Evolutionary conservation across 495 filamentous ascomycete species (phyloP).

Genomic region (Tuber umbilicatum): DNA sequence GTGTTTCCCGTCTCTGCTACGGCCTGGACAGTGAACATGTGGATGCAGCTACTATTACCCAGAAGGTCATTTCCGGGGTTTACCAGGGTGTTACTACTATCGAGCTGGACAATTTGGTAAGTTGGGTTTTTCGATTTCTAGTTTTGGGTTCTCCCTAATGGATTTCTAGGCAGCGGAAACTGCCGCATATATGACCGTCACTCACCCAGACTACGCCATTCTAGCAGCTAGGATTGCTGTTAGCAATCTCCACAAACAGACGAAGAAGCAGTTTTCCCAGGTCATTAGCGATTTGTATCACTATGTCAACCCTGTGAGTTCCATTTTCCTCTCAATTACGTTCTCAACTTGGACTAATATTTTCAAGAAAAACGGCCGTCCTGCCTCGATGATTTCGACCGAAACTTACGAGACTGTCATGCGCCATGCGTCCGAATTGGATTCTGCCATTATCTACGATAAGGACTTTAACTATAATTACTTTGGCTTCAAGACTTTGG

Average conservation of each 20-base stretch:
- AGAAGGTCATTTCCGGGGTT: conserved; percentile 98
- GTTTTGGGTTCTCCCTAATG: conserved; percentile 8
- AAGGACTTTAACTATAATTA: conserved; percentile 99
- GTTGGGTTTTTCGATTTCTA: conserved; percentile 35
- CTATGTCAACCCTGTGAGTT: conserved; percentile 72
- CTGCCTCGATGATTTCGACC: conserved; percentile 87
- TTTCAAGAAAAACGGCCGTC: conserved; percentile 61
- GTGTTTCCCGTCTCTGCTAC: conserved; percentile 94
- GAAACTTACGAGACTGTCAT: conserved; percentile 83
- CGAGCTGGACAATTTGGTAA: conserved; percentile 92
- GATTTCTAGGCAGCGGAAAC: conserved; percentile 81
- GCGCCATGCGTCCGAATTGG: conserved; percentile 90
- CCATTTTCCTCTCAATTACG: background rate
- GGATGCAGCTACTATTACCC: conserved; percentile 94
- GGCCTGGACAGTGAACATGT: conserved; percentile 94
- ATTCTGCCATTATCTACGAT: conserved; percentile 98
- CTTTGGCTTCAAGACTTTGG: conserved; percentile 98
- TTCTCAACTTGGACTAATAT: background rate
- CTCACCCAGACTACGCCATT: conserved; percentile 97
- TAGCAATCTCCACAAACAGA: conserved; percentile 99
- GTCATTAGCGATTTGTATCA: conserved; percentile 90
- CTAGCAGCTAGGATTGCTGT: conserved; percentile 97
- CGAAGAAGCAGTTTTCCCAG: conserved; percentile 96
- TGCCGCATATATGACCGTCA: conserved; percentile 98
- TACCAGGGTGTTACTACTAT: conserved; percentile 96